Evolutionary conservation across 129 eudicot genomes (phyloP), one percentile per base, ranked within the genome.

Genomic region (Artemisia tridentata): DNA sequence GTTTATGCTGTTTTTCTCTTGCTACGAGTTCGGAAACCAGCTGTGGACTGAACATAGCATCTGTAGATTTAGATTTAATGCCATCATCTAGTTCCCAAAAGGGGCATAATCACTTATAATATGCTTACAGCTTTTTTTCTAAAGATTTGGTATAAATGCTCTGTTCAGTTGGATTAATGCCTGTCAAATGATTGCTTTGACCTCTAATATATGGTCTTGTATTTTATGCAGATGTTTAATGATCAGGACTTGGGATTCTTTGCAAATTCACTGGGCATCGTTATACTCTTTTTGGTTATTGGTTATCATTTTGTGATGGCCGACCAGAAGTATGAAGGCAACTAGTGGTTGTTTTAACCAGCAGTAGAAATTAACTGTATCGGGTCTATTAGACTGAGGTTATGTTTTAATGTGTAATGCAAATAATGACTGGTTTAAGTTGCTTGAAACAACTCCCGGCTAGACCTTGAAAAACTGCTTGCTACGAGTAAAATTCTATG

Each of bases 161-260:
- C 6, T 11, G 52, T 31, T 73, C 7, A 8, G 78, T 5, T 59
- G 46, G 50, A 67, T 67, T 75, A 45, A 18, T n/a, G 16, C 6
- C 20, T 47, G 45, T 68, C 51, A 58, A 14, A 59, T 50, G 55
- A 67, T 20, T 69, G 31, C 14, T 12, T 16, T 53, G 71, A 17
- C 41, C 4, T 68, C 80, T 80, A 34, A 72, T 60, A 10, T 48
- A 63, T 49, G 48, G 21, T 54, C 2, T 15, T 72, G 53, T 16
- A 21, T 71, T 9, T 63, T 49, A 9, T 75, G 23, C 91, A 90
- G 96, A 90, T 90, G 96, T 80, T 90, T 77, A 82, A 90, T 61
- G 96, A 90, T 79, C 96, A 86, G 78, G 96, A 86, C 77, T 84
- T 90, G 73, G 96, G 96, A 62, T 86, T 90, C 82, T 82, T 90